Conservation (phyloP, 2,329 filamentous ascomycete species). For the Monosporascus cannonballus region DNA sequence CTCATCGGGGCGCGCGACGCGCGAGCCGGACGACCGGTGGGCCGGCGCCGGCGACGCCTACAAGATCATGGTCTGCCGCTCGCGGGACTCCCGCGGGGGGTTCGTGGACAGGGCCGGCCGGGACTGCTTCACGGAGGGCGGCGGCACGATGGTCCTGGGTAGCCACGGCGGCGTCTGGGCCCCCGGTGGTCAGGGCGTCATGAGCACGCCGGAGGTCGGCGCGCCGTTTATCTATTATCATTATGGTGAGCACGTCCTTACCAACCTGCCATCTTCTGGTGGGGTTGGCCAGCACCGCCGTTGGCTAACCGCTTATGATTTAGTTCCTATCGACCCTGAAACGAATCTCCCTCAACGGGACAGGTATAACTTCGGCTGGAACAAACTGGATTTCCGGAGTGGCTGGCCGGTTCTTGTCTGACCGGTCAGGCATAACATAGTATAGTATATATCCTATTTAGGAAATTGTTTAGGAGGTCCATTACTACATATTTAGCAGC, state of each 20-base stretch:
- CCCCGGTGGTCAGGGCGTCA: constrained; percentile 14
- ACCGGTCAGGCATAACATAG: neutral
- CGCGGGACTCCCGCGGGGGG: constrained; percentile 7
- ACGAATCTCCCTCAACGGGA: constrained; percentile 6
- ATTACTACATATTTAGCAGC: too few relatives aligned
- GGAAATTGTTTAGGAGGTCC: too few relatives aligned
- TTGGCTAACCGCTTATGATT: neutral
- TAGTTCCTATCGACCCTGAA: constrained; percentile 11
- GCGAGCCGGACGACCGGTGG: constrained; percentile 9
- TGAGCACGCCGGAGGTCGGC: constrained; percentile 13
- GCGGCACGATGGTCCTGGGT: constrained; percentile 12
- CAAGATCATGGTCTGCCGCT: constrained; percentile 18
- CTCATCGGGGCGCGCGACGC: constrained; percentile 15
- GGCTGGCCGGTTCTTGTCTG: constrained; percentile 15
- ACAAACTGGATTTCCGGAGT: constrained; percentile 16
- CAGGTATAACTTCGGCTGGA: constrained; percentile 16
- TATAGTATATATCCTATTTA: too few relatives aligned
- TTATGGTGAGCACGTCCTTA: constrained; percentile 10
- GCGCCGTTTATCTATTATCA: constrained; percentile 17
- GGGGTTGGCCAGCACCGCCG: neutral
- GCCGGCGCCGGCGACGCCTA: constrained; percentile 13
- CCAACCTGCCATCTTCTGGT: neutral
- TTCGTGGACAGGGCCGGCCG: constrained; percentile 13
- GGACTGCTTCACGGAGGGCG: constrained; percentile 11
- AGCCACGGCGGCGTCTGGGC: constrained; percentile 15